Base-by-base conservation (phyloP, 1,284 basidiomycete genomes). In the Ustilago nuda region DNA sequence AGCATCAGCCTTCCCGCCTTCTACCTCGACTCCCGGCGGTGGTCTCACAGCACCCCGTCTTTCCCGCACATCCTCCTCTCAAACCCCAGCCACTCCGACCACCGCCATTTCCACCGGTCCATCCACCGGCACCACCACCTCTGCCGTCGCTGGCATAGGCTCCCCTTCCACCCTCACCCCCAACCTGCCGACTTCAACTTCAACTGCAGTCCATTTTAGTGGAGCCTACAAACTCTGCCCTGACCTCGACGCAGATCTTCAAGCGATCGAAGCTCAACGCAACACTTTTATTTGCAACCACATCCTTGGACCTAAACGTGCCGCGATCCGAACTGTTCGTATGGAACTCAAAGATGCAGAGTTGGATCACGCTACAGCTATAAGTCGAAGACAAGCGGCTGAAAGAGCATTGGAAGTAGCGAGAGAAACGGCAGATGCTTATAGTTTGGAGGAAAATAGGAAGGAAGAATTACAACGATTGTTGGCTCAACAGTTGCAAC, bases 381-480 rank as follows among this genome's bases (percentile, higher is more conserved):
- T 3, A 0, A 51, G 32, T 2, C 30, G 61, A n/a, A 30, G 57
- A 6, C 8, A 6, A 2, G 58, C 73, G 4, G 61, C 65, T 1
- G 73, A 71, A 13, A 48, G 33, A 15, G 50, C 65, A 19, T 27
- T 76, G 23, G 73, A 76, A 8, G 56, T 61, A 8, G 73, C 73
- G 5, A 51, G 41, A 23, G 73, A 76, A 33, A 67, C 73, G 0
- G 73, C 73, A 9, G 73, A 76, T 30, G 65, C 64, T 2, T 76
- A 76, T 33, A 71, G 68, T 43, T 41, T 76, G 19, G 73, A 71
- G 56, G 73, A 76, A 50, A 76, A 76, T 36, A 17, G 73, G 17
- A 76, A 76, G 55, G 73, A 76, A 33, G 64, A 76, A 17, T 48
- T 68, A 32, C 54, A 57, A 48, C 23, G 57, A 0, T 8, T 73